phyloP scores from a whole-genome alignment of 2,329 filamentous ascomycete genomes.

The Fusarium domesticum region DNA sequence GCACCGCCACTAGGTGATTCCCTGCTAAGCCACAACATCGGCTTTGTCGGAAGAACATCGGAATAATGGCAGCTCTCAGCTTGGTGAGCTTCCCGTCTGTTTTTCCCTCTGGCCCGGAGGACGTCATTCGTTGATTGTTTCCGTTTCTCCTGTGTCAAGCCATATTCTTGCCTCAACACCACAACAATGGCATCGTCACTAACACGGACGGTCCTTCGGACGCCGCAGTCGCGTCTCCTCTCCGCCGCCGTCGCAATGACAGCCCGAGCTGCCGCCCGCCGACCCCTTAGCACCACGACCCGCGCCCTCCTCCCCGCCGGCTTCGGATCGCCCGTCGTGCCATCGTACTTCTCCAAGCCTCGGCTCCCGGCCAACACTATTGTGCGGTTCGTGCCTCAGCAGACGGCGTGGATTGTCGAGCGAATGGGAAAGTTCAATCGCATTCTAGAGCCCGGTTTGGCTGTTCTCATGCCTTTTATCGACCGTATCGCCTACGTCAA shows the following conservation, averaged over 20 bases:
- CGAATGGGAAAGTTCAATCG: constrained; percentile 97
- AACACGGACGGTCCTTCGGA: constrained; percentile 31
- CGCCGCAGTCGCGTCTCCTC: constrained; percentile 22
- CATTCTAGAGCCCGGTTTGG: constrained; percentile 87
- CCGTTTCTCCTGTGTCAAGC: constrained; percentile 14
- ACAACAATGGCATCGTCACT: constrained; percentile 32
- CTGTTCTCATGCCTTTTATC: constrained; percentile 82
- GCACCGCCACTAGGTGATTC: not conserved
- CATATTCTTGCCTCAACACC: constrained; percentile 5
- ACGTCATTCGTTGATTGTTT: constrained; percentile 25
- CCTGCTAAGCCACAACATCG: not conserved
- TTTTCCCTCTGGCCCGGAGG: constrained; percentile 24
- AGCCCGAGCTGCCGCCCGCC: constrained; percentile 19
- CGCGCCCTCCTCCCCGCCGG: constrained; percentile 34
- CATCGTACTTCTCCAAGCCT: constrained; percentile 76
- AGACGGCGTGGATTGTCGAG: constrained; percentile 99
- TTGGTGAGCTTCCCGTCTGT: constrained; percentile 14
- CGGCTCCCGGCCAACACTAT: constrained; percentile 88
- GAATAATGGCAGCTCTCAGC: constrained; percentile 10
- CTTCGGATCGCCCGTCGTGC: constrained; percentile 39
- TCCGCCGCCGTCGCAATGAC: constrained; percentile 15
- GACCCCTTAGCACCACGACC: constrained; percentile 33
- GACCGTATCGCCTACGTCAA: constrained; percentile 98
- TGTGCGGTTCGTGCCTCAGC: constrained; percentile 96
- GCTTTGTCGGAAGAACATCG: constrained; percentile 15